phyloP scores from a whole-genome alignment of 495 filamentous ascomycete genomes.

The Bryoglossum gracile region DNA sequence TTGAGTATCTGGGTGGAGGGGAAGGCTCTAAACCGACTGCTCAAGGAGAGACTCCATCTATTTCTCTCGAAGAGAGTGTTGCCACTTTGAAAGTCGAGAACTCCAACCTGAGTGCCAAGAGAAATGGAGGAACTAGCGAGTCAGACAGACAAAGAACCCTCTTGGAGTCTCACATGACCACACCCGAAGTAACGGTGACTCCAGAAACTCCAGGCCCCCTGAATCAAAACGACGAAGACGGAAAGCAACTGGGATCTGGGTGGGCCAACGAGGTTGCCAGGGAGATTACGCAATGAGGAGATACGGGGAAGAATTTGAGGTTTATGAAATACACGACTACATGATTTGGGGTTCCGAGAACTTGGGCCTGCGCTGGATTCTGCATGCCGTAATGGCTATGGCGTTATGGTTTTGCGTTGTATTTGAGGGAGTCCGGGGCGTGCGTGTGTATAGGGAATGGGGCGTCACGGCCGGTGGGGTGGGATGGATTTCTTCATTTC shows the following conservation, averaged over 20 bases:
- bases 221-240: constrained; percentile 10
- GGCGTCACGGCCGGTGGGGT: neutral
- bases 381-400: neutral
- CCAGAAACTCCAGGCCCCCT: constrained; percentile 20
- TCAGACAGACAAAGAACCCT: constrained; percentile 7
- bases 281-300: neutral
- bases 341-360: neutral
- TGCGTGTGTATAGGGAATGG: neutral
- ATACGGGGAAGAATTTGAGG: neutral
- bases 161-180: constrained; percentile 10
- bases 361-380: neutral
- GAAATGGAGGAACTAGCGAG: neutral
- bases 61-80: constrained; percentile 20
- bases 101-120: neutral
- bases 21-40: constrained; percentile 4
- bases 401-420: neutral
- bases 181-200: constrained; percentile 22
- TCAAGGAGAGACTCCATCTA: neutral
- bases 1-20: constrained; percentile 32
- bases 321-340: neutral
- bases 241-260: constrained; percentile 21
- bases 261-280: neutral
- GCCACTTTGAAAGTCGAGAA: constrained; percentile 18
- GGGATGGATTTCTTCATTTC: neutral
- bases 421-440: no score